Base-by-base conservation (phyloP, 208 protist species). In the Angomonas desouzai region DNA sequence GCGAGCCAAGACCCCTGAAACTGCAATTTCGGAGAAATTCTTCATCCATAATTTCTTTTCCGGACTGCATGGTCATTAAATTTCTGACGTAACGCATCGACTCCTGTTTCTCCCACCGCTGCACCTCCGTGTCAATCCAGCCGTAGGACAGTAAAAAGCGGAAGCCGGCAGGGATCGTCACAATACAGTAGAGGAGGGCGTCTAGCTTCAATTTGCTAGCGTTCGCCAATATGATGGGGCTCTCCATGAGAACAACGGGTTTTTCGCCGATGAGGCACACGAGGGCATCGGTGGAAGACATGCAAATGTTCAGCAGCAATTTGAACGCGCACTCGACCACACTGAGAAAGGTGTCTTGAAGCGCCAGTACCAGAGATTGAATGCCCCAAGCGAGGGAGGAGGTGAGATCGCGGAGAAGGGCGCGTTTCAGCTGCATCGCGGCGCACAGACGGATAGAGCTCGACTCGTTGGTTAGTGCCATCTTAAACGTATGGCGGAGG, bases 351-450 rank as follows among this genome's bases (percentile, higher is more conserved):
- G 82, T 70, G 70, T 93, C 90, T 36, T 89, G 73, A 25, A 96
- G 67, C 22, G 79, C 83, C 57, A 86, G 80, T 57, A 96, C 64
- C 30, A 93, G 74, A 2, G 79, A 89, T 68, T 93, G 78, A 59
- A 96, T 91, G 48, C 83, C 87, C 87, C 90, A 96, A 65, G 82
- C 71, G 86, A 93, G 91, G 18, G 85, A 89, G 2, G 90, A 92
- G 32, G 80, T 89, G 18, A 96, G 66, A 69, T 93, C 90, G 33
- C 85, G 83, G 83, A 87, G 91, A 6, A 96, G 70, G 4, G 79
- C 76, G 53, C 85, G 81, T 66, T 79, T 76, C 22, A 96, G 74
- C 68, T 91, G 86, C 64, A 66, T 78, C 23, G 75, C 73, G 6
- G 87, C 90, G 72, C 87, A 93, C 49, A 96, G 71, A 4, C 90